Conservation (phyloP, 148 eudicot species). For the Chenopodium quinoa region DNA sequence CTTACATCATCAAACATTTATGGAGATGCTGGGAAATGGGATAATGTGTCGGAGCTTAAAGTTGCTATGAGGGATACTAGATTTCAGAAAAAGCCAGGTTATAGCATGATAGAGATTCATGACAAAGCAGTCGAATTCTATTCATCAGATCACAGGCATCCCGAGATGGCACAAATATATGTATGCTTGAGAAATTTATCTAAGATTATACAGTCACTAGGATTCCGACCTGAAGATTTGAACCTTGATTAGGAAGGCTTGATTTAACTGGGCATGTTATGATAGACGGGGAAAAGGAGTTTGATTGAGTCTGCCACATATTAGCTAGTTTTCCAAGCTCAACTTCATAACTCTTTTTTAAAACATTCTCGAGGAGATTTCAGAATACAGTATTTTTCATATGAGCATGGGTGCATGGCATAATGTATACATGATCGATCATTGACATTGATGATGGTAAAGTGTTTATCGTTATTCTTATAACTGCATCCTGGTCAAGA, state of each 20-base stretch:
- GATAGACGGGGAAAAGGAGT: background rate
- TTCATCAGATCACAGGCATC: slow-evolving; percentile 65
- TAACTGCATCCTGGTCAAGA: background rate
- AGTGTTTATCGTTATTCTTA: background rate
- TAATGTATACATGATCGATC: background rate
- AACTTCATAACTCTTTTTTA: too few relatives aligned
- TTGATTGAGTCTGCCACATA: background rate
- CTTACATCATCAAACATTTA: slow-evolving; percentile 62
- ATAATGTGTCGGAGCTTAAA: slow-evolving; percentile 48
- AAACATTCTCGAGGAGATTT: background rate
- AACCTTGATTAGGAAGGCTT: slow-evolving; percentile 27
- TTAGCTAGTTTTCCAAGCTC: background rate
- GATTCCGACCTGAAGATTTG: slow-evolving; percentile 26
- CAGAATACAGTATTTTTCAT: background rate
- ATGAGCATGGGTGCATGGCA: background rate
- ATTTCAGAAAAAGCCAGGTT: slow-evolving; percentile 54
- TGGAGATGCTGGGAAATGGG: slow-evolving; percentile 63
- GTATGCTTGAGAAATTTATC: slow-evolving; percentile 45
- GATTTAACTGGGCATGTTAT: background rate
- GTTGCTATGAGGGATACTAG: slow-evolving; percentile 63
- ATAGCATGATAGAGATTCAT: slow-evolving; percentile 61
- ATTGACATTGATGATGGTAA: background rate
- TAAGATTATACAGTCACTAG: slow-evolving; percentile 25
- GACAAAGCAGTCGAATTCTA: slow-evolving; percentile 54
- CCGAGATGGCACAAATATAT: slow-evolving; percentile 47